Evolutionary conservation across 495 filamentous ascomycete species (phyloP).

Genomic region (Talaromyces liani): DNA sequence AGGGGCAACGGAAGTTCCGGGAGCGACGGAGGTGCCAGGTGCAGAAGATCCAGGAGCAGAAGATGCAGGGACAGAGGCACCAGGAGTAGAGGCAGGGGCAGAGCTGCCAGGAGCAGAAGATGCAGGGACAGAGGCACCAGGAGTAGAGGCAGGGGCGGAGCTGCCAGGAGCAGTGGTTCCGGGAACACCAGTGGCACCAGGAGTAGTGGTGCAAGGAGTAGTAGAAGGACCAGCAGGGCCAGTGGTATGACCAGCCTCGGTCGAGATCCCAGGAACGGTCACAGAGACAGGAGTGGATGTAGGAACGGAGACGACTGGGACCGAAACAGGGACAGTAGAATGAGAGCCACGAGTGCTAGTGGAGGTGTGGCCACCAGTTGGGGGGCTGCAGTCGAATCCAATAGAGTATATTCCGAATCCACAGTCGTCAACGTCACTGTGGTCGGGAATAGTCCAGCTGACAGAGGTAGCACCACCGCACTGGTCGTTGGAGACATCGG

Average conservation of each 20-base stretch:
- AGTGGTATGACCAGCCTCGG: neutral
- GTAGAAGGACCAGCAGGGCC: conserved; percentile 9
- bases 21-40: too few species aligned
- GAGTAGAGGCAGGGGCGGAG: neutral
- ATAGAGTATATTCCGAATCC: conserved; percentile 69
- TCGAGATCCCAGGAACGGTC: neutral
- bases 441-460: conserved; percentile 60
- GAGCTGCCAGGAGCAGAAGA: neutral
- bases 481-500: conserved; percentile 68
- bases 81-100: conserved; percentile 1
- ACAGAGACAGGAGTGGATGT: neutral
- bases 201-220: conserved; percentile 3
- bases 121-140: neutral
- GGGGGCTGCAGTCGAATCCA: conserved; percentile 67
- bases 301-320: conserved; percentile 15
- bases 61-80: neutral
- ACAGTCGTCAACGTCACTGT: conserved; percentile 48
- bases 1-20: neutral
- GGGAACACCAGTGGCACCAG: neutral
- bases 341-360: conserved; percentile 3
- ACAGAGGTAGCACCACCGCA: conserved; percentile 86
- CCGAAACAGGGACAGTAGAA: conserved; percentile 12
- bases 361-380: conserved; percentile 16
- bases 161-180: neutral
- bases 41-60: neutral